Base-by-base conservation (phyloP, 257 asterid genomes). In the Cordia subcordata region DNA sequence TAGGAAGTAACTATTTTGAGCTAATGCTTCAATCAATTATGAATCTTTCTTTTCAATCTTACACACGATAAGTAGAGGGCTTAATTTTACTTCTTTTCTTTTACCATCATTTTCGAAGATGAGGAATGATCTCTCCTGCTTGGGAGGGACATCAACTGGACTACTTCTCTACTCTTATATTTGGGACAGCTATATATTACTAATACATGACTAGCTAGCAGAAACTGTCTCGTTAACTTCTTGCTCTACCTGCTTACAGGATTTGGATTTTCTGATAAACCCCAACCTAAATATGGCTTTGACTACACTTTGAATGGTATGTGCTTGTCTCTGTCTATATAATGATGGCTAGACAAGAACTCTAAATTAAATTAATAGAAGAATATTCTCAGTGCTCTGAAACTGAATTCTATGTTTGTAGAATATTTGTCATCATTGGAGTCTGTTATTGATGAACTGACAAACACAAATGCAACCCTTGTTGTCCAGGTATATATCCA, bases 201-300 rank as follows among this genome's bases (percentile, higher is more conserved):
- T 27, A 6, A 27, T 27, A 27, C 13, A 20, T 59, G 38, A 59
- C n/a, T 52, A 12, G 4, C 55, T 18, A 46, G 17, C 52, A 23
- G 33, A 32, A 21, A 17, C 33, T 14, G 47, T 57, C 11, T 16
- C 32, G 60, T 14, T 17, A 21, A 40, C 57, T 20, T 15, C 42
- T 33, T 73, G 37, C 69, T 72, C 17, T 61, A 13, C 56, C 65
- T 35, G 17, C 39, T 69, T 66, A 53, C 80, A 91, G 98, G 98
- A 69, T 91, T 91, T 81, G 98, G 98, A 71, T 88, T 88, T 82
- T 91, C 98, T 17, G 98, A 91, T 54, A 88, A 88, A 71, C 98
- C 98, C 52, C 98, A 91, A 67, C 94, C 98, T 12, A 82, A 64
- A 71, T 91, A 84, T 58, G 98, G 95, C 47, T 91, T 91, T 62